Conservation (phyloP, 2,329 filamentous ascomycete species). For the Aulographum hederae region DNA sequence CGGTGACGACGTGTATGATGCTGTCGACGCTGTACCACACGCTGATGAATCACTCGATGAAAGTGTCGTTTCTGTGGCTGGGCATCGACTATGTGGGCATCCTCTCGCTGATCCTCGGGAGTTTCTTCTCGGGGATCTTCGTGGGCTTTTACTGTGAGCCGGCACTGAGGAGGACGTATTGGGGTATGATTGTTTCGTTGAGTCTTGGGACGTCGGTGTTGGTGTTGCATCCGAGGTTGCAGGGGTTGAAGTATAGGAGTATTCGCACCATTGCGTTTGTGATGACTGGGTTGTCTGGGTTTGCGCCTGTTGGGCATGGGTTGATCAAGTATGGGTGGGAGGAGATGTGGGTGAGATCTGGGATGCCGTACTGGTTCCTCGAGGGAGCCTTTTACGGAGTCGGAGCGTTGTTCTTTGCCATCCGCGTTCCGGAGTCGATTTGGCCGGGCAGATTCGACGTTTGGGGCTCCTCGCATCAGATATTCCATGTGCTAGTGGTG, state of each 20-base stretch:
- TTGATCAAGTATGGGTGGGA: slow-evolving; percentile 46
- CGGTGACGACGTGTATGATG: slow-evolving; percentile 9
- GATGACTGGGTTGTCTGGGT: slow-evolving; percentile 63
- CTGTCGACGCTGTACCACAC: slow-evolving; percentile 15
- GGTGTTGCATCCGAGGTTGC: slow-evolving; percentile 21
- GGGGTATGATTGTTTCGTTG: slow-evolving; percentile 17
- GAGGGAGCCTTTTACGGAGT: slow-evolving; percentile 73
- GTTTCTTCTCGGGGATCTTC: slow-evolving; percentile 17
- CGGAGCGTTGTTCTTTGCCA: slow-evolving; percentile 74
- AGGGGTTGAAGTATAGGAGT: slow-evolving; percentile 66
- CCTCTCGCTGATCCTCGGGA: slow-evolving; percentile 14
- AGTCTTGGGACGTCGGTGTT: slow-evolving; percentile 13
- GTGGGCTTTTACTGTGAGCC: slow-evolving; percentile 18
- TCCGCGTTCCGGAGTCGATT: slow-evolving; percentile 66
- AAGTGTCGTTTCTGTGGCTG: slow-evolving; percentile 10
- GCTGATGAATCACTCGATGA: slow-evolving; percentile 15
- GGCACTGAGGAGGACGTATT: slow-evolving; percentile 13
- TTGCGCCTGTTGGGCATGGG: slow-evolving; percentile 70
- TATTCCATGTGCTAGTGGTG: slow-evolving; percentile 84
- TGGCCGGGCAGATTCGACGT: slow-evolving; percentile 72
- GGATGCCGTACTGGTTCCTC: slow-evolving; percentile 25
- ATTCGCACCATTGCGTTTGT: slow-evolving; percentile 85
- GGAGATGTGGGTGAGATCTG: slow-evolving; percentile 45
- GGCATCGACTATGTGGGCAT: slow-evolving; percentile 17
- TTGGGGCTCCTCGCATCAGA: slow-evolving; percentile 84